A percentile compares a stretch with the other conserved stretches of the same genome.
phyloP scores from a whole-genome alignment of 2,329 filamentous ascomycete genomes.

The Penicillium thymicola region DNA sequence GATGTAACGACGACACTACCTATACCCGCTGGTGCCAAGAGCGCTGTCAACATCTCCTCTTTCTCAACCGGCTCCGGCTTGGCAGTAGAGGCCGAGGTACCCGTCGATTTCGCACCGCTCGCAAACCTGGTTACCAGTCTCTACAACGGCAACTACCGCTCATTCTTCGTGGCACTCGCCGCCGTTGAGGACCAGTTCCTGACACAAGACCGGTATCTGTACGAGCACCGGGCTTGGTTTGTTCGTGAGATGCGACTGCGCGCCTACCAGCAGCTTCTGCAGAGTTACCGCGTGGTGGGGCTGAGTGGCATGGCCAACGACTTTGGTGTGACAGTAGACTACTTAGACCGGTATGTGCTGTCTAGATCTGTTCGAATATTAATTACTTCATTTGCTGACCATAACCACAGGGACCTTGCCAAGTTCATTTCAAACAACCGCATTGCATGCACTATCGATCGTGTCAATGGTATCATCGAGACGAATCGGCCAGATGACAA shows the following conservation, averaged over 20 bases:
- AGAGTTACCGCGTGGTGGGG: slow-evolving; percentile 96
- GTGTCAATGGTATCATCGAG: slow-evolving; percentile 94
- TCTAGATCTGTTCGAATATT: background rate
- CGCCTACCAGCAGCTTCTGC: slow-evolving; percentile 93
- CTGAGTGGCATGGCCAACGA: slow-evolving; percentile 94
- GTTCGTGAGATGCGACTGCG: slow-evolving; percentile 97
- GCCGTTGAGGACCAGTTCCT: slow-evolving; percentile 92
- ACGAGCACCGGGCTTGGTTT: slow-evolving; percentile 95
- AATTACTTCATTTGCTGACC: slow-evolving; percentile 9
- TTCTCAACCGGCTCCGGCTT: slow-evolving; percentile 64
- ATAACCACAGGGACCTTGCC: slow-evolving; percentile 70
- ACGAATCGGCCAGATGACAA: slow-evolving; percentile 97
- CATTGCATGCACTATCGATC: slow-evolving; percentile 95
- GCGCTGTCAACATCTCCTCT: slow-evolving; percentile 83
- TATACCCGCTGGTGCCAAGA: slow-evolving; percentile 55
- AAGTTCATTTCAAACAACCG: slow-evolving; percentile 94
- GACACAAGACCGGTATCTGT: slow-evolving; percentile 87
- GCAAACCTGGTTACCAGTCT: slow-evolving; percentile 85
- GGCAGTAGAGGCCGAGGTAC: slow-evolving; percentile 72
- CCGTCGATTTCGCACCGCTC: slow-evolving; percentile 85
- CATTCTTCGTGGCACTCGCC: slow-evolving; percentile 86
- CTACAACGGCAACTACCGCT: slow-evolving; percentile 90
- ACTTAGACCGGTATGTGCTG: slow-evolving; percentile 75
- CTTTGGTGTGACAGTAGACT: slow-evolving; percentile 96
- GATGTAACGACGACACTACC: slow-evolving; percentile 56